Conservation (phyloP, 176 grass and related monocot species). For the Lolium perenne region DNA sequence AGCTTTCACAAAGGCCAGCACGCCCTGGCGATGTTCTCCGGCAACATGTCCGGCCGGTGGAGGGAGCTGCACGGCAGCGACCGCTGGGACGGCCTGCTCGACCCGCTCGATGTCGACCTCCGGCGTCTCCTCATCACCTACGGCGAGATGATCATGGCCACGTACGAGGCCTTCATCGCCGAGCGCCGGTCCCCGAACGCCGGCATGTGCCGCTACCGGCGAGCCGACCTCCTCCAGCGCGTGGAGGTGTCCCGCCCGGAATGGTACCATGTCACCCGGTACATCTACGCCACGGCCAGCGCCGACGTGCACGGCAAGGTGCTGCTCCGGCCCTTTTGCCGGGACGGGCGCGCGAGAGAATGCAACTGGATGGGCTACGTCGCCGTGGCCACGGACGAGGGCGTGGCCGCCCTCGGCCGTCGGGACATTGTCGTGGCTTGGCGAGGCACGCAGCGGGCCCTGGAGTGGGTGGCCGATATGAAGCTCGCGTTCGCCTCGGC, state of each 20-base stretch:
- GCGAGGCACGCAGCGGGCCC: conserved; percentile 70
- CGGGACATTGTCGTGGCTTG: conserved; percentile 81
- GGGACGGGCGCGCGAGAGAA: conserved; percentile 21
- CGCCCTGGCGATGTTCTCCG: conserved; percentile 1
- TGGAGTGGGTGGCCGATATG: conserved; percentile 81
- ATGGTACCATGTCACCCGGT: conserved; percentile 61
- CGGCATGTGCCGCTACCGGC: conserved; percentile 64
- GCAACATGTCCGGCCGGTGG: conserved; percentile 59
- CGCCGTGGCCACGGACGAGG: conserved; percentile 80
- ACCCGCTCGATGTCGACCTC: too few species aligned
- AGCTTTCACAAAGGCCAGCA: not conserved
- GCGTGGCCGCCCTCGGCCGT: conserved; percentile 65
- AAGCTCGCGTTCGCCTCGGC: conserved; percentile 69
- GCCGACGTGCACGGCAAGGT: conserved; percentile 53
- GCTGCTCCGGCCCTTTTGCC: conserved; percentile 53
- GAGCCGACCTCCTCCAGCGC: conserved; percentile 54
- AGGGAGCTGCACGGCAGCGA: conserved; percentile 72
- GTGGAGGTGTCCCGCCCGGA: conserved; percentile 55
- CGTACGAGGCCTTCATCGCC: conserved; percentile 72
- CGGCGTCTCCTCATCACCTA: conserved; percentile 65
- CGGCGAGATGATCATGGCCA: conserved; percentile 68
- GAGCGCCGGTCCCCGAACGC: conserved; percentile 68
- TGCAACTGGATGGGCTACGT: conserved; percentile 92
- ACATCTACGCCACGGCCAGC: conserved; percentile 77
- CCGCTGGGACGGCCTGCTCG: conserved; percentile 57